phyloP scores from a whole-genome alignment of 2,329 filamentous ascomycete genomes.

The Aspergillus tanneri region DNA sequence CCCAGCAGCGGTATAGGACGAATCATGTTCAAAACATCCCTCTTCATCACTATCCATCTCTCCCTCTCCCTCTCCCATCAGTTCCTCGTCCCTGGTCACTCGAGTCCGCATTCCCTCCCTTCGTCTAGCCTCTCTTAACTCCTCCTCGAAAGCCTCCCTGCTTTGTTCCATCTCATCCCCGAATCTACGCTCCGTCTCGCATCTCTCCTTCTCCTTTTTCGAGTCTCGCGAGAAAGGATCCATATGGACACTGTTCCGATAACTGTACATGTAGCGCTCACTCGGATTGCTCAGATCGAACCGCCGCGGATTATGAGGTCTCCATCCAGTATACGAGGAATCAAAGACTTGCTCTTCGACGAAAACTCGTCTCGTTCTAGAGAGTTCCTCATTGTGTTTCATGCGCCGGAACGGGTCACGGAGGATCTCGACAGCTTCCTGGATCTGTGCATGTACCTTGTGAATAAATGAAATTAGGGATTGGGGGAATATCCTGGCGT shows the following conservation, averaged over 20 bases:
- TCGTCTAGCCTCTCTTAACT: constrained; percentile 1
- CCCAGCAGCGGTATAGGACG: neutral
- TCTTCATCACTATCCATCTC: neutral
- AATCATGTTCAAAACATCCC: neutral
- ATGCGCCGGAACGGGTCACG: constrained; percentile 28
- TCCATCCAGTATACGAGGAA: constrained; percentile 14
- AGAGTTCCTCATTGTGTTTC: constrained; percentile 25
- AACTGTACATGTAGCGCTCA: constrained; percentile 31
- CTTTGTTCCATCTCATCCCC: constrained; percentile 6
- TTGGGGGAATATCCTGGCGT: neutral
- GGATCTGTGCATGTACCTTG: constrained; percentile 28
- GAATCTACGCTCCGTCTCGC: neutral
- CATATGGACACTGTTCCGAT: constrained; percentile 33
- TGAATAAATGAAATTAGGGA: neutral
- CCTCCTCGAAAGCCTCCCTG: constrained; percentile 5
- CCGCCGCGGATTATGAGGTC: constrained; percentile 4
- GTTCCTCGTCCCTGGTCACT: constrained; percentile 5
- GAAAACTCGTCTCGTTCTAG: neutral
- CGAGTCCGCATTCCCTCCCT: constrained; percentile 3
- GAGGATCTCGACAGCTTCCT: constrained; percentile 35
- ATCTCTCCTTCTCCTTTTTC: constrained; percentile 16
- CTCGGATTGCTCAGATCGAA: constrained; percentile 4
- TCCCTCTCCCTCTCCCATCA: constrained; percentile 1
- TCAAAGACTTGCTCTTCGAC: neutral
- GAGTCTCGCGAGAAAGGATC: constrained; percentile 25